A percentile compares a stretch with the other conserved stretches of the same genome.
phyloP scores from a whole-genome alignment of 805 yeast species.

The Hanseniaspora guilliermondii region DNA sequence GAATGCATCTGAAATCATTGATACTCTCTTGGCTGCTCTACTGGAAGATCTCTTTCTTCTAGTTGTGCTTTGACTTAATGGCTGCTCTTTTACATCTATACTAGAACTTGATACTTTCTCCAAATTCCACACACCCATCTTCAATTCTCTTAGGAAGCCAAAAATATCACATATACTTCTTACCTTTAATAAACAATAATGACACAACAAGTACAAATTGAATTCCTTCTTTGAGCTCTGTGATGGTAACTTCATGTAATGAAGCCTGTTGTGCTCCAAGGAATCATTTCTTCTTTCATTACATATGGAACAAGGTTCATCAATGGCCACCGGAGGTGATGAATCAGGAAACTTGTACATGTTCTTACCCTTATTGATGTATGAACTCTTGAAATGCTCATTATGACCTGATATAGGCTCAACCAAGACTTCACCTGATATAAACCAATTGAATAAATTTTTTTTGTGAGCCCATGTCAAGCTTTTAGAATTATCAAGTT shows the following conservation, averaged over 20 bases:
- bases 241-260: conserved; percentile 43
- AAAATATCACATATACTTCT: conserved; percentile 75
- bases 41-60: conserved; percentile 11
- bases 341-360: conserved; percentile 34
- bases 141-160: conserved; percentile 57
- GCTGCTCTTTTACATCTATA: not conserved
- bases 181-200: conserved; percentile 64
- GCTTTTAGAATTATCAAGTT: conserved; percentile 52
- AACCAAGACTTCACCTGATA: conserved; percentile 69
- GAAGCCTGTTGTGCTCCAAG: conserved; percentile 65
- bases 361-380: conserved; percentile 19
- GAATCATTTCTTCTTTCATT: conserved; percentile 63
- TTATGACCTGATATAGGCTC: conserved; percentile 82
- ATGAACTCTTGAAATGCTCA: conserved; percentile 39
- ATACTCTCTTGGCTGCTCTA: conserved; percentile 10
- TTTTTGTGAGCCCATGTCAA: conserved; percentile 51
- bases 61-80: not conserved
- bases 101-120: conserved; percentile 27
- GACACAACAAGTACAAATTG: conserved; percentile 57
- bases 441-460: conserved; percentile 49
- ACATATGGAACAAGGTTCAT: conserved; percentile 69
- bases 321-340: conserved; percentile 61
- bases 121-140: conserved; percentile 48
- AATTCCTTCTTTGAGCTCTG: conserved; percentile 18
- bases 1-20: conserved; percentile 16